These are phyloP conservation scores for Euphorbia corollata DNA, from an alignment of 441 rosid species.

Conservation along the genomic window DNA sequence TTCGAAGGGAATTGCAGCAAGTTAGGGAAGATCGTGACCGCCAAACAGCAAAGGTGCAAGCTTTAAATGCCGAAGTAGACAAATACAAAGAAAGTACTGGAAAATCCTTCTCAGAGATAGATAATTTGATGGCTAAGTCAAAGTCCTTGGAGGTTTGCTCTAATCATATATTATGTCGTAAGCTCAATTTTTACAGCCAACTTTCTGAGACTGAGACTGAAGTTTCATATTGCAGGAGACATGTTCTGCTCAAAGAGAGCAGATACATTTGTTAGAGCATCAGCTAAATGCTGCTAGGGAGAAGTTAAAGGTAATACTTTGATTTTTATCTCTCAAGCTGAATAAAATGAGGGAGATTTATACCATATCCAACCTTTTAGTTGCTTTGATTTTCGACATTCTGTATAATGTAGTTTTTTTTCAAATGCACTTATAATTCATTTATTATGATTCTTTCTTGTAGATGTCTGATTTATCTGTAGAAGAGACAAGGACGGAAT, in stretches of 20 bases:
- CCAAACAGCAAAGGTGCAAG: constrained; percentile 48
- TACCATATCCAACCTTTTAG: not conserved
- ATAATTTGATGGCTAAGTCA: constrained; percentile 46
- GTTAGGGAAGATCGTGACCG: constrained; percentile 90
- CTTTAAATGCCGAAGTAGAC: constrained; percentile 47
- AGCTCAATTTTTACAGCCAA: not conserved
- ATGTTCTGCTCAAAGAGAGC: constrained; percentile 75
- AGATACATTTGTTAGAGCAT: constrained; percentile 49
- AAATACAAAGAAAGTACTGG: constrained; percentile 68
- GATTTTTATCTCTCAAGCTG: not conserved
- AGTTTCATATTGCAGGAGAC: constrained; percentile 46
- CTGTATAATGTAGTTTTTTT: not conserved
- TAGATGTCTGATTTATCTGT: constrained; percentile 60
- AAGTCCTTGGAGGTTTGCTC: constrained; percentile 74
- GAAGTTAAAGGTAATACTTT: constrained; percentile 54
- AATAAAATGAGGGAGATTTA: not conserved
- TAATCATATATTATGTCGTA: not conserved
- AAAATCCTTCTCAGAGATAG: constrained; percentile 63
- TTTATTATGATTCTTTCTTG: not conserved
- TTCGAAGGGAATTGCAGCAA: constrained; percentile 71
- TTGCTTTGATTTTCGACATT: not conserved
- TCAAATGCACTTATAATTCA: not conserved
- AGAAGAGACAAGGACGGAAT: constrained; percentile 44
- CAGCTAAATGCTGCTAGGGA: constrained; percentile 68
- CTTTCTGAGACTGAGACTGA: constrained; percentile 14